These are phyloP conservation scores for Candolleomyces eurysporus DNA, from an alignment of 768 basidiomycete species.

Conservation along the genomic window DNA sequence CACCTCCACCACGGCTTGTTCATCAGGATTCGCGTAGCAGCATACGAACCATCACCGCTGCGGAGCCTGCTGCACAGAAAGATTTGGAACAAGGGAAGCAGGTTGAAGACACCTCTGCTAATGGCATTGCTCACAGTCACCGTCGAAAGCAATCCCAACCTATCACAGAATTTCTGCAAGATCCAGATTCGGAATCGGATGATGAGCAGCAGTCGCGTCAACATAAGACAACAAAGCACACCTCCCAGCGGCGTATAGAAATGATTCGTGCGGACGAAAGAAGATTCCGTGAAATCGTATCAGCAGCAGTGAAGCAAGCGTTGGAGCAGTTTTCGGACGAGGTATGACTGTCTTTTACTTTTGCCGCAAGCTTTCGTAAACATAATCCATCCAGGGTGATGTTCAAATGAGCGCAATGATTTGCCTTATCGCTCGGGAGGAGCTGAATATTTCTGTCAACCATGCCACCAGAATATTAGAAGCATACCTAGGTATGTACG, in stretches of 20 bases:
- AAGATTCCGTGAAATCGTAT: slow-evolving; percentile 50
- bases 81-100: slow-evolving; percentile 22
- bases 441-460: slow-evolving; percentile 47
- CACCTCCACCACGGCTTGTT: slow-evolving; percentile 29
- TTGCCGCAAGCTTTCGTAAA: slow-evolving; percentile 4
- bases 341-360: slow-evolving; percentile 30
- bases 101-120: background rate
- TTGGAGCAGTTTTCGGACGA: slow-evolving; percentile 63
- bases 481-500: slow-evolving; percentile 64
- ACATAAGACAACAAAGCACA: slow-evolving; percentile 7
- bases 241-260: slow-evolving; percentile 38
- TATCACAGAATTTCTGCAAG: slow-evolving; percentile 26
- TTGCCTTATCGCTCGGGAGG: slow-evolving; percentile 55
- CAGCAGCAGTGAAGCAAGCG: slow-evolving; percentile 51
- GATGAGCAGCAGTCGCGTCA: slow-evolving; percentile 10
- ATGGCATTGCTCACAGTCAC: background rate
- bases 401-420: slow-evolving; percentile 80
- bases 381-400: slow-evolving; percentile 53
- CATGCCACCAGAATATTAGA: slow-evolving; percentile 58
- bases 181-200: slow-evolving; percentile 13
- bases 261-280: slow-evolving; percentile 49
- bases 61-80: slow-evolving; percentile 38
- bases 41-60: slow-evolving; percentile 67
- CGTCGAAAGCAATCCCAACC: slow-evolving; percentile 31
- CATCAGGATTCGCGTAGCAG: slow-evolving; percentile 64